Evolutionary conservation across 352 stramenopile species (phyloP), one percentile per base, ranked within the genome.

Genomic region (Globisporangium lucens): DNA sequence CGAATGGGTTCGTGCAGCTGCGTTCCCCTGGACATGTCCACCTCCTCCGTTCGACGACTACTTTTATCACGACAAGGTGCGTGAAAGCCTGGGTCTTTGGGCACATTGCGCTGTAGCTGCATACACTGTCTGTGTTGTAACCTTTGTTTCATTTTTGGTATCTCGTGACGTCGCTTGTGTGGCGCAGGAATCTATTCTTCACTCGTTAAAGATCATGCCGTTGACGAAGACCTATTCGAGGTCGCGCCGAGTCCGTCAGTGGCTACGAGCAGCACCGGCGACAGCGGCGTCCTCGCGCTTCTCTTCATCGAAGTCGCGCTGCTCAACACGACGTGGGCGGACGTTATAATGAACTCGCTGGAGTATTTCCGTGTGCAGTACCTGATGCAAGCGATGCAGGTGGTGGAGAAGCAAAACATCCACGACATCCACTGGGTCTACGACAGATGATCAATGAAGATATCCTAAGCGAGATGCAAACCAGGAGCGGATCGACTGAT

Each of bases 401-500:
- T 63, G n/a, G 56, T 63, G 56, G 24, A n/a, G n/a, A 63, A 63
- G 56, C 56, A n/a, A 63, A 47, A 65, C 15, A 12, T 49, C 7
- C 60, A 57, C 29, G 30, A 30, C 27, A 71, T 56, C 61, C 51
- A 72, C 63, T 68, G 24, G 47, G 29, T 35, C 9, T 64, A 9
- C n/a, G 24, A 29, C 29, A 33, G 29, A 33, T 33, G 29, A 33
- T 33, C 29, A 33, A 33, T 33, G 29, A 33, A 33, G 29, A 33
- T 33, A 33, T 33, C 29, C 29, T 3, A 33, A 33, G 29, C 29
- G 29, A 33, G 29, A 33, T 33, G 29, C 29, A 33, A 33, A 33
- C 29, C 29, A 3, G 29, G 29, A 33, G 2, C 29, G 29, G 29
- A 33, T 33, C 29, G 29, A 33, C 29, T 3, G 29, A 33, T 3